Base-by-base conservation (phyloP, 345 rosid species). In the Garcia nutans region DNA sequence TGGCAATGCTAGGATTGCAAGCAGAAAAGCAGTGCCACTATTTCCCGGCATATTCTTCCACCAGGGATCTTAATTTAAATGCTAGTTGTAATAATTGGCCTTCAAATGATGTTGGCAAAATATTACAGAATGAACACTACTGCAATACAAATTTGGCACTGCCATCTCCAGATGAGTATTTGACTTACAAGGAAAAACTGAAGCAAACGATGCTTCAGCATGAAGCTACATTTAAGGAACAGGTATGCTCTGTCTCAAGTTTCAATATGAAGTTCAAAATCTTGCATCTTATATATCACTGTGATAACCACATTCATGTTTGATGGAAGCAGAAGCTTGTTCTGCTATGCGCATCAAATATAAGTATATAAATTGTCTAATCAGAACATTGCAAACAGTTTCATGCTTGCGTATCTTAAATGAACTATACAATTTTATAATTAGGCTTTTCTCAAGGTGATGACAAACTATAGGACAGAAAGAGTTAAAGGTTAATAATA, bases 201-300 rank as follows among this genome's bases (percentile, higher is more conserved):
- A 84, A 81, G 77, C 87, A 83, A 74, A 86, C 85, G 78, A 90
- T 88, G 82, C 90, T 90, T 62, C 84, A 80, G 47, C 93, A 90
- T 28, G 90, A 90, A 76, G 85, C 88, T 66, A 79, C 80, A 72
- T 88, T 88, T 80, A 83, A 65, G 81, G 79, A 84, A 75, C 93
- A 90, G 91, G 93, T 90, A 79, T 28, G 17, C 52, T 71, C 50
- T 31, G 50, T 62, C 57, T 66, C 12, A 41, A 15, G 26, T 68
- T 68, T 76, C 42, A n/a, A 65, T 41, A 1, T 26, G n/a, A 57
- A 62, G 33, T 15, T 10, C 19, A 24, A 28, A 50, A 61, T 67
- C 16, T 60, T 31, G 23, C 24, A 58, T 6, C n/a, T 61, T 62
- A 9, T 31, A 6, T 55, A 11, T 73, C 41, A 54, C 37, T 44